Base-by-base conservation (phyloP, 495 filamentous ascomycete species). In the Emericellopsis terricola region DNA sequence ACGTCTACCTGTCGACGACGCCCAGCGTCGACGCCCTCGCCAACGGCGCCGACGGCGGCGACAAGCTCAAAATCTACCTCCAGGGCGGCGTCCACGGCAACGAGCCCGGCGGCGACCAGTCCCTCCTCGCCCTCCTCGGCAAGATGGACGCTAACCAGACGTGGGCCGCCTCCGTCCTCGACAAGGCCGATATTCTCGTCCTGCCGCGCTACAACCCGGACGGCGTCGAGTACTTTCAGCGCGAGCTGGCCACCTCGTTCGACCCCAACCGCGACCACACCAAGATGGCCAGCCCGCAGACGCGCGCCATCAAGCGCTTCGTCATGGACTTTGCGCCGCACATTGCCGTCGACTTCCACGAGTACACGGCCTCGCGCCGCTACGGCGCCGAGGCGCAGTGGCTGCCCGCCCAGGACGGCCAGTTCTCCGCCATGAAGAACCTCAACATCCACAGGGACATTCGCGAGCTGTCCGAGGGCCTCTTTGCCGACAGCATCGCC, bases 251-350 rank as follows among this genome's bases (percentile, higher is more conserved):
- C 9, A 48, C 49, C 17, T 52, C 50, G 40, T 34, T 52, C 3
- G 49, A 55, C 20, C 49, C 49, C 4, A 55, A 55, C 30, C 47
- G 51, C 9, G 51, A 55, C 21, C 47, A 51, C 37, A 47, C 43
- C 14, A 55, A 50, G 34, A 43, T 55, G 1, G 36, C 37, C 8
- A 46, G 49, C 4, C 41, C 28, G 10, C 50, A 52, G 32, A 52
- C 51, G 1, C 34, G 44, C 13, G 51, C 44, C 8, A 47, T 52
- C 30, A 52, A 54, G 36, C 24, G 41, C 15, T 37, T 52, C 2
- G 31, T 54, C 15, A 54, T 41, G 29, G 33, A 42, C 13, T 54
- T 54, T 27, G 24, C 38, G 13, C 46, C 51, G 13, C 51, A 54
- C 28, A 37, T 54, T 18, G 39, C 44, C 6, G 41, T 52, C 16